These are phyloP conservation scores for Tetradesmus lagerheimii DNA, from an alignment of 139 green algal species.

Conservation along the genomic window DNA sequence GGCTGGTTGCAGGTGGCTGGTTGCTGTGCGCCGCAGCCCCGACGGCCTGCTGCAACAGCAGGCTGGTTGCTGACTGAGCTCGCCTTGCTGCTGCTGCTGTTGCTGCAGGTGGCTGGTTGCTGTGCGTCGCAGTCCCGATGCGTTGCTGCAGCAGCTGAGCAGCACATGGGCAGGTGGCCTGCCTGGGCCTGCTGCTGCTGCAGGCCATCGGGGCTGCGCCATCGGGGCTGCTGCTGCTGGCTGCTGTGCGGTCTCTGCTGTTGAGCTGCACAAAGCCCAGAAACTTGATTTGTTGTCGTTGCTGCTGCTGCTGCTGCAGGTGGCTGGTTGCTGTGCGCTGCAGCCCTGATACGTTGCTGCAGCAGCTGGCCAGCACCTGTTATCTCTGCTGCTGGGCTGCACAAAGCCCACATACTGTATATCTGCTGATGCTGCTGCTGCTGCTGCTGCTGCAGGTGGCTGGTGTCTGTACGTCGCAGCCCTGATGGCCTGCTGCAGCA, in stretches of 20 bases:
- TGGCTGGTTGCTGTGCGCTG: not conserved
- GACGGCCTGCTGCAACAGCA: not conserved
- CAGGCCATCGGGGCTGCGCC: too few species aligned
- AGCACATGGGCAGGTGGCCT: not conserved
- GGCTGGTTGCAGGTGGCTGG: not conserved
- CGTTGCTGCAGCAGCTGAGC: not conserved
- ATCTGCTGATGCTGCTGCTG: too few species aligned
- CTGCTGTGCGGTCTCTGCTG: too few species aligned
- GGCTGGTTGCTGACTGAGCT: not conserved
- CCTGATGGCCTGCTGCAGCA: not conserved
- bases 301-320: not conserved
- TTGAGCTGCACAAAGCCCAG: too few species aligned
- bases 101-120: constrained; percentile 17
- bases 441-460: constrained; percentile 21
- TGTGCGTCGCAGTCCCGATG: not conserved
- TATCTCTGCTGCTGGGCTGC: too few species aligned
- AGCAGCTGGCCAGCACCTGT: too few species aligned
- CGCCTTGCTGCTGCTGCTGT: not conserved
- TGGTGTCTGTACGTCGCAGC: not conserved
- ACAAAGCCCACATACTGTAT: too few species aligned
- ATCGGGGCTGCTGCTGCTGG: too few species aligned
- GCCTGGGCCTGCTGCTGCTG: constrained; percentile 41
- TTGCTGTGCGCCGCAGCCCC: not conserved
- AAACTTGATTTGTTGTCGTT: too few species aligned
- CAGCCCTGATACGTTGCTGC: not conserved